Evolutionary conservation across 805 yeast species (phyloP), one percentile per base, ranked within the genome.

Genomic region (Candida vartiovaarae): DNA sequence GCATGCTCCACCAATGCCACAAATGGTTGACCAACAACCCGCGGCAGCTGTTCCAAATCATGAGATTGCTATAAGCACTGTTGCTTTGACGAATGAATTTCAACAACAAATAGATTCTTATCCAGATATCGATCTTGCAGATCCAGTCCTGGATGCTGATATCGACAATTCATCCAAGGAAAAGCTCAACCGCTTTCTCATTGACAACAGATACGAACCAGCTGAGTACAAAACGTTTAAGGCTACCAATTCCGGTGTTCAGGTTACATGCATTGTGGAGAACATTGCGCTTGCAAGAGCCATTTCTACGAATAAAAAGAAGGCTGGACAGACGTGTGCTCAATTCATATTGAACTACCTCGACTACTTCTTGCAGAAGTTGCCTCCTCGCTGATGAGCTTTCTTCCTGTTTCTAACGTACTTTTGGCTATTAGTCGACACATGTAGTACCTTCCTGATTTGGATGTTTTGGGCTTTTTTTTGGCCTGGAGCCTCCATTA

Each of bases 241-340:
- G 30, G 32, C 48, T 3, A 45, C 40, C 6, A 46, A 46, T 25
- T 41, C 55, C 2, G 54, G 48, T 20, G 54, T 53, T 15, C 51
- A 51, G 32, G 55, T 53, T 5, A 38, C 46, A 6, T 52, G 55
- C 32, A 43, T 9, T 26, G 30, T 53, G 10, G 42, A 41, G 9
- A 41, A 41, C 20, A 31, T 39, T 4, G 49, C 51, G 15, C 35
- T 51, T 29, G 50, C 50, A 2, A 43, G 46, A 27, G 52, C 54
- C 3, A 44, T 46, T 23, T 40, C 49, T 4, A 48, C 52, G 1
- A 53, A 50, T 27, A 53, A 53, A 41, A 53, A 53, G 34, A 50
- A 41, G n/a, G 57, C 57, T 4, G 55, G 55, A 3, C 55, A 51
- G 31, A 45, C 45, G 36, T 48, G 48, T 41, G 57, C 57, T 2